A percentile compares a stretch with the other conserved stretches of the same genome.
Conservation (phyloP, 768 basidiomycete genomes). For the Nidularia pulvinata region DNA sequence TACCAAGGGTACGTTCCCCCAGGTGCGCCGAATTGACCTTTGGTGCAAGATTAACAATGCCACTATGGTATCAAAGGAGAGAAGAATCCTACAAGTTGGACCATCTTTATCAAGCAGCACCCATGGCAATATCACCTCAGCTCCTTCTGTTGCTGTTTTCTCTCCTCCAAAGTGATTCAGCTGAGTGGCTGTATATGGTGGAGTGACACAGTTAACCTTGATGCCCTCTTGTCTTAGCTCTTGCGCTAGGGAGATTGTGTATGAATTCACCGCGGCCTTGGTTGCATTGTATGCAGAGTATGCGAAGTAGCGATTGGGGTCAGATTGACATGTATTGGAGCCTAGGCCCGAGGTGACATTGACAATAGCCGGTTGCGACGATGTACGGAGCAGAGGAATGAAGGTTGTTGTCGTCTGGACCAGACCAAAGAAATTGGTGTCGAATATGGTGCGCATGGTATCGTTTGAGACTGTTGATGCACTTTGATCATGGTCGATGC, state of each 20-base stretch:
- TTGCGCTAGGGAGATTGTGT: constrained; percentile 58
- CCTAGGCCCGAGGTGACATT: constrained; percentile 45
- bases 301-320: constrained; percentile 23
- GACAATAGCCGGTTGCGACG: constrained; percentile 30
- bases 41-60: no score
- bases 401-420: constrained; percentile 39
- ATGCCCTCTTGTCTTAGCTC: constrained; percentile 55
- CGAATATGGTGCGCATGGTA: constrained; percentile 30
- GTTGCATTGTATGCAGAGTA: constrained; percentile 62
- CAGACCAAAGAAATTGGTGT: constrained; percentile 41
- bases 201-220: constrained; percentile 62
- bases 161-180: constrained; percentile 34
- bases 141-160: constrained; percentile 30
- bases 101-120: constrained; percentile 35
- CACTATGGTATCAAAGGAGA: no score
- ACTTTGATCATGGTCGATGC: constrained; percentile 29
- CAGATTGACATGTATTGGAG: constrained; percentile 34
- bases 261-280: constrained; percentile 68
- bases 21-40: no score
- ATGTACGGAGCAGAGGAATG: constrained; percentile 35
- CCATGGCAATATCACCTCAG: constrained; percentile 34
- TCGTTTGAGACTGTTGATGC: constrained; percentile 29
- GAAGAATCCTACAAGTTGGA: constrained; percentile 36
- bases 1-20: no score
- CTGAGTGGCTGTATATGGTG: constrained; percentile 52